Percentiles rank a stretch among this genome's conserved stretches.
These are phyloP conservation scores for Xylariomycetidae sp. DNA, from an alignment of 2,329 filamentous ascomycete genomes.

Conservation along the genomic window DNA sequence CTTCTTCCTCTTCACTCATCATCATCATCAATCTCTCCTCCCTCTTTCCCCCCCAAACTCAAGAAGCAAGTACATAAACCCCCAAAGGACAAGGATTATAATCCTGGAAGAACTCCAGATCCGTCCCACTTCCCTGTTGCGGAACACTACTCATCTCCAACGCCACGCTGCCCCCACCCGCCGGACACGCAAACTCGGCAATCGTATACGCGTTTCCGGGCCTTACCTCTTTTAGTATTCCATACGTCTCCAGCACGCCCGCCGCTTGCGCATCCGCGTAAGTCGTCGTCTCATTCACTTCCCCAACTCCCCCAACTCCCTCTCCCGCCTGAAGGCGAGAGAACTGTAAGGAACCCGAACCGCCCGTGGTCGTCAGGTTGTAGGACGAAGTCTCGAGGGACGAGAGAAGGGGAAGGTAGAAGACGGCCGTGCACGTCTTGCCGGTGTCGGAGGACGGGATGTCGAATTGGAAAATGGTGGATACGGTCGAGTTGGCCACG, in stretches of 20 bases:
- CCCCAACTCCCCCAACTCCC: too few species aligned
- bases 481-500: constrained; percentile 43
- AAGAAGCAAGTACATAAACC: constrained; percentile 33
- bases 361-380: constrained; percentile 42
- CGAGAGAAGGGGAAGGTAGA: constrained; percentile 55
- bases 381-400: constrained; percentile 57
- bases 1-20: too few species aligned
- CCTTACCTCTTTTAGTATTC: constrained; percentile 36
- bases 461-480: constrained; percentile 67
- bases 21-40: too few species aligned
- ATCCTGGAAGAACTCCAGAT: constrained; percentile 60
- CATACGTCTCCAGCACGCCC: constrained; percentile 37
- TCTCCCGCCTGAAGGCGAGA: too few species aligned
- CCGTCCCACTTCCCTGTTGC: constrained; percentile 43
- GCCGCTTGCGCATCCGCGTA: constrained; percentile 52
- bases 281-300: constrained; percentile 45
- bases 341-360: constrained; percentile 51
- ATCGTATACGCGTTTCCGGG: constrained; percentile 53
- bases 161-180: constrained; percentile 44
- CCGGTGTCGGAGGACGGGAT: constrained; percentile 49
- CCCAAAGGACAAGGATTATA: constrained; percentile 47
- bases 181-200: constrained; percentile 48
- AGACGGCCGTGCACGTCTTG: constrained; percentile 58
- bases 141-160: constrained; percentile 41
- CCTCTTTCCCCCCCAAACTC: too few species aligned